phyloP scores from a whole-genome alignment of 1,284 basidiomycete species.

The Ganoderma lucidum region DNA sequence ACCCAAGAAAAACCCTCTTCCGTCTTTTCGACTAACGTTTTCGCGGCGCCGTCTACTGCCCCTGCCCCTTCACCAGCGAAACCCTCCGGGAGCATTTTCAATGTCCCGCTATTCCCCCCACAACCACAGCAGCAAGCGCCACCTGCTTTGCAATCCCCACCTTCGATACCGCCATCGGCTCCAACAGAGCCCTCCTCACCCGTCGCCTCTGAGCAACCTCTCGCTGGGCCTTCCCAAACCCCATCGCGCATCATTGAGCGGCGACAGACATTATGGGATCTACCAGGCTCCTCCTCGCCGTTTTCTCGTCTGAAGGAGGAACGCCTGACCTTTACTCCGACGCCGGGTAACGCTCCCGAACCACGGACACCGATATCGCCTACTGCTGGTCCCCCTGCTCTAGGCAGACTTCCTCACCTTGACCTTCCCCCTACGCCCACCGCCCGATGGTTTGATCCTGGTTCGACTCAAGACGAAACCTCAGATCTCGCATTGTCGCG shows the following conservation, averaged over 20 bases:
- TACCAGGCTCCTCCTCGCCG: constrained; percentile 35
- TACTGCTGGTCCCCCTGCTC: constrained; percentile 35
- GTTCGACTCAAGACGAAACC: constrained; percentile 25
- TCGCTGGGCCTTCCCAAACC: constrained; percentile 10
- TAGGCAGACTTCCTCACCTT: constrained; percentile 33
- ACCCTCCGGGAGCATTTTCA: constrained; percentile 15
- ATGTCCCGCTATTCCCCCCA: constrained; percentile 8
- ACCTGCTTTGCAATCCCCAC: background rate
- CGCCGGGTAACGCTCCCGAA: constrained; percentile 19
- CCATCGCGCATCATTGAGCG: constrained; percentile 36
- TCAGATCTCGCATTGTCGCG: constrained; percentile 28
- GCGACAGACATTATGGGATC: constrained; percentile 40
- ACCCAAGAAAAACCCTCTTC: constrained; percentile 11
- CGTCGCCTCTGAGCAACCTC: background rate
- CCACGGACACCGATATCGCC: constrained; percentile 35
- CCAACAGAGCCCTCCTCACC: constrained; percentile 9
- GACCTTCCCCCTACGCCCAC: constrained; percentile 43
- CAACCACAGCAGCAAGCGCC: constrained; percentile 1
- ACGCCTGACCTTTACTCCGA: constrained; percentile 28
- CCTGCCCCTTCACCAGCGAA: constrained; percentile 8
- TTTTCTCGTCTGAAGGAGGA: constrained; percentile 31
- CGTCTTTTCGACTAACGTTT: constrained; percentile 15
- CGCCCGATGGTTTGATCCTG: constrained; percentile 41
- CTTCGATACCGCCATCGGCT: background rate
- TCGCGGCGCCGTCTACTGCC: constrained; percentile 10